Base-by-base conservation (phyloP, 257 asterid species). In the Gynochthodes officinalis region DNA sequence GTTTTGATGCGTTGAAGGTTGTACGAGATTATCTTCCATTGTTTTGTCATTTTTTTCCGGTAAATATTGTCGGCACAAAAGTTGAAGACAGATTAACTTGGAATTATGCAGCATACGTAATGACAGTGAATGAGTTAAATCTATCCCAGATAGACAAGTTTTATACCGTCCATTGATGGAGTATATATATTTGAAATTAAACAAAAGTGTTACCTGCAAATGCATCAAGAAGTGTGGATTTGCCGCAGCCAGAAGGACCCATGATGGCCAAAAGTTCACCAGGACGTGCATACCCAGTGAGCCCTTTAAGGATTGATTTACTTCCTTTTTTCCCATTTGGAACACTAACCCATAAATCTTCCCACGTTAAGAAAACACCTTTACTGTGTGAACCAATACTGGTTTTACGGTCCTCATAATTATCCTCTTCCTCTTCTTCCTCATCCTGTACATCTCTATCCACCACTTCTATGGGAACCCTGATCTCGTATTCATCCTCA, bases 171-270 rank as follows among this genome's bases (percentile, higher is more conserved):
- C n/a, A n/a, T n/a, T n/a, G n/a, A n/a, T n/a, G n/a, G n/a, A n/a
- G n/a, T n/a, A n/a, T n/a, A n/a, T n/a, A n/a, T n/a, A n/a, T n/a
- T n/a, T n/a, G n/a, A n/a, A n/a, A n/a, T n/a, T n/a, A n/a, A n/a
- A n/a, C n/a, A n/a, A n/a, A n/a, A n/a, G n/a, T n/a, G n/a, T n/a
- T 81, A 81, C 85, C 85, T 61, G 85, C 80, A 52, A 81, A 62
- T 21, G 80, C 76, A 78, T 81, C 85, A 71, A 78, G 85, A 57
- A 81, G 83, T 1, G 83, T 81, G 33, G 82, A 74, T 44, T 81
- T 81, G 60, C 85, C 83, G 54, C 82, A 58, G 0, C 85, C 85
- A 67, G 85, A 75, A 78, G 85, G 85, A n/a, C 85, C 82, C 80
- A 78, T 71, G 19, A 81, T 46, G 3, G 83, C 85, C 37, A 81